A percentile compares a stretch with the other conserved stretches of the same genome.
Conservation (phyloP, 495 filamentous ascomycete species). For the Xylaria intraflava region DNA sequence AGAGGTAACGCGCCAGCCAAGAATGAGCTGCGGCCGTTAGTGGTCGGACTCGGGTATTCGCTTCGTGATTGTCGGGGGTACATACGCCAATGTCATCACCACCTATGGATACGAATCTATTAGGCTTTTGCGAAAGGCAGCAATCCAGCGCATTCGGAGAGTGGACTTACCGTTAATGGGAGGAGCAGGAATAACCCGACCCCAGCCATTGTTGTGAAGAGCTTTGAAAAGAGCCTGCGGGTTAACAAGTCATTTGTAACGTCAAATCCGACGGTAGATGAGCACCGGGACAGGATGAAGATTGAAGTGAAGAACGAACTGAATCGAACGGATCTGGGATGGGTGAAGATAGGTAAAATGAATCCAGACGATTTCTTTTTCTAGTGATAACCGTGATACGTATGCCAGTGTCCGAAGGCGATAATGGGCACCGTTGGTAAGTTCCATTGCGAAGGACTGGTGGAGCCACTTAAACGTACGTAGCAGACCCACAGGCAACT, state of each 20-base stretch:
- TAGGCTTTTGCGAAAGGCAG: neutral
- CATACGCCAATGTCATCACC: slow-evolving; percentile 93
- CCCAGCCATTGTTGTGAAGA: slow-evolving; percentile 23
- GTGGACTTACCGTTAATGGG: slow-evolving; percentile 52
- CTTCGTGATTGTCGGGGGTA: slow-evolving; percentile 12
- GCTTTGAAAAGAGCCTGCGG: slow-evolving; percentile 13
- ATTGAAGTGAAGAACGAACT: neutral
- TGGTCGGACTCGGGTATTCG: slow-evolving; percentile 10
- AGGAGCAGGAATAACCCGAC: slow-evolving; percentile 78
- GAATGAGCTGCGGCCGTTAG: slow-evolving; percentile 65
- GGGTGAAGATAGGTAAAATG: too few relatives aligned
- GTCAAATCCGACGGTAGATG: neutral
- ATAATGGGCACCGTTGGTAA: too few relatives aligned
- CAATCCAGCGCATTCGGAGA: slow-evolving; percentile 7
- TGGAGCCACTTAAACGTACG: too few relatives aligned
- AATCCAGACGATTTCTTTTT: too few relatives aligned
- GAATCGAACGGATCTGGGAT: neutral
- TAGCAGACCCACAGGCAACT: too few relatives aligned
- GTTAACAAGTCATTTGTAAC: slow-evolving; percentile 27
- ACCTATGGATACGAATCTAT: slow-evolving; percentile 31
- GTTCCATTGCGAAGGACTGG: too few relatives aligned
- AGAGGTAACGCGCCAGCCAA: slow-evolving; percentile 89
- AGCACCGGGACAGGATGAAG: neutral
- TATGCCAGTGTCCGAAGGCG: neutral
- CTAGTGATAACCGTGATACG: too few relatives aligned